phyloP scores from a whole-genome alignment of 176 grass and related monocot genomes.

The Hyparrhenia diplandra region DNA sequence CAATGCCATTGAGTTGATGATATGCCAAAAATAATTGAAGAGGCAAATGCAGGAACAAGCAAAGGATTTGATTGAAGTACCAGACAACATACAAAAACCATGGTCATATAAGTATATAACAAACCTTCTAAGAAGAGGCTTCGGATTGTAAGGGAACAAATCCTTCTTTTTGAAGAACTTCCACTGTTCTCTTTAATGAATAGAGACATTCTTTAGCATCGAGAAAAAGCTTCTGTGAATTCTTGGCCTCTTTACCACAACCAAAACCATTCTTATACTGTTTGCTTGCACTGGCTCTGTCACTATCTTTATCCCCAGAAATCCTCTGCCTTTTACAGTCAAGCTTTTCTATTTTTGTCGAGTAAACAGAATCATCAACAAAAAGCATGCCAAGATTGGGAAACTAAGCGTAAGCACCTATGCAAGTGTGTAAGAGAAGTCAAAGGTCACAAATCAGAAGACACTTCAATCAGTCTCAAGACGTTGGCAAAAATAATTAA shows the following conservation, averaged over 20 bases:
- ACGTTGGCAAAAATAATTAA: background rate
- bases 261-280: conserved; percentile 8
- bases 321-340: conserved; percentile 60
- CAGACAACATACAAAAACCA: background rate
- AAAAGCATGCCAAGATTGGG: conserved; percentile 71
- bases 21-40: background rate
- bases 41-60: conserved; percentile 11
- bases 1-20: background rate
- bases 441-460: background rate
- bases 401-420: conserved; percentile 72
- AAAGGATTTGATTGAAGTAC: background rate
- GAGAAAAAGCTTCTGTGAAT: conserved; percentile 33
- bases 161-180: conserved; percentile 69
- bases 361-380: conserved; percentile 46
- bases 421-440: background rate
- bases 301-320: conserved; percentile 30
- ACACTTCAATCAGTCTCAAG: background rate
- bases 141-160: conserved; percentile 93
- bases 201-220: conserved; percentile 75
- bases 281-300: conserved; percentile 16
- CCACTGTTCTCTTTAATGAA: conserved; percentile 72
- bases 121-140: conserved; percentile 77
- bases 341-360: conserved; percentile 30
- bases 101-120: background rate
- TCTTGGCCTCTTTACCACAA: conserved; percentile 1